Evolutionary conservation across 805 yeast genomes (phyloP).

Genomic region (Ogataea pilisensis): DNA sequence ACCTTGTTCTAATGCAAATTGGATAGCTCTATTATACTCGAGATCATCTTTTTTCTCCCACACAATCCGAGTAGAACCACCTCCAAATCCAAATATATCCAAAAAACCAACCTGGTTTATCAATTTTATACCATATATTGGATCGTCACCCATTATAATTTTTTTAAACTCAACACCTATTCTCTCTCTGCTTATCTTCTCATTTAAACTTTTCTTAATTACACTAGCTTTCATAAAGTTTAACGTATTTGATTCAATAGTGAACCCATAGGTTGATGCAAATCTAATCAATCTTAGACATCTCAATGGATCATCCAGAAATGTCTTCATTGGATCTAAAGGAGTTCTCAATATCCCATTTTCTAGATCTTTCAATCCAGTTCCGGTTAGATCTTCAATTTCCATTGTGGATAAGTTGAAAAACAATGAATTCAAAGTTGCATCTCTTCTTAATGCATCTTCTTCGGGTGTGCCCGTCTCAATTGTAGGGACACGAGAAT

Average conservation of each 20-base stretch:
- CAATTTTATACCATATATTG: conserved; percentile 58
- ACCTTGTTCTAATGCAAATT: conserved; percentile 13
- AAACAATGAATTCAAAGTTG: conserved; percentile 89
- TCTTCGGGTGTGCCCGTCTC: conserved; percentile 85
- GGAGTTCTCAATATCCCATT: conserved; percentile 83
- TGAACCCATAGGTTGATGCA: conserved; percentile 72
- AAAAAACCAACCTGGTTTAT: conserved; percentile 53
- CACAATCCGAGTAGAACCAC: conserved; percentile 20
- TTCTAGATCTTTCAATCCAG: conserved; percentile 69
- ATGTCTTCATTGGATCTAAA: conserved; percentile 76
- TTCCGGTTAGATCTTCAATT: conserved; percentile 81
- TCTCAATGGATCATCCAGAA: conserved; percentile 90
- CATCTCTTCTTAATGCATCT: conserved; percentile 92
- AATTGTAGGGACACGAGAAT: conserved; percentile 80
- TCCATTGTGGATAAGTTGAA: conserved; percentile 65
- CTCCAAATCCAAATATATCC: conserved; percentile 50
- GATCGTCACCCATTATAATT: conserved; percentile 60
- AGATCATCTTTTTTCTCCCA: conserved; percentile 6
- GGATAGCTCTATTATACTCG: conserved; percentile 2
- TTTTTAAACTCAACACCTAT: conserved; percentile 83
- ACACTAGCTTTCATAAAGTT: conserved; percentile 59
- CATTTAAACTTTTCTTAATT: conserved; percentile 54
- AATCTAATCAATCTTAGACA: conserved; percentile 83
- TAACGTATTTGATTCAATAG: conserved; percentile 53
- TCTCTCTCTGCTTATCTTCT: conserved; percentile 85